phyloP scores from a whole-genome alignment of 805 yeast genomes.

The Lipomyces lipofer region DNA sequence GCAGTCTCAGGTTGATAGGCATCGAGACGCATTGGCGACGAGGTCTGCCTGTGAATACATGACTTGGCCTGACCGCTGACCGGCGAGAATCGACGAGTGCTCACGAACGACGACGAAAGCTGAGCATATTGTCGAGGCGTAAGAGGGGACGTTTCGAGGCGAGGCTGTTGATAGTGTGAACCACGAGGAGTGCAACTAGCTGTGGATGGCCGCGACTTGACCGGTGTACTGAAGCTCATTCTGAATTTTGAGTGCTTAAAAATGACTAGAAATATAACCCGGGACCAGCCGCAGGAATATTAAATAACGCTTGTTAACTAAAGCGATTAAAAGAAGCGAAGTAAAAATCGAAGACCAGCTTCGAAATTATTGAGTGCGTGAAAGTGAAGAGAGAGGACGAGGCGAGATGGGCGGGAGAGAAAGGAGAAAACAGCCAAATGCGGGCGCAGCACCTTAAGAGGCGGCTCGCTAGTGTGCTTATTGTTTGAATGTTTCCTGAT shows the following conservation, averaged over 20 bases:
- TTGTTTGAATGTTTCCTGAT: too few species aligned
- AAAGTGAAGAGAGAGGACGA: slow-evolving; percentile 1
- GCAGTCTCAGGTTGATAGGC: slow-evolving; percentile 46
- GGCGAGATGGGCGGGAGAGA: slow-evolving; percentile 1
- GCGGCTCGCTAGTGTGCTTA: too few species aligned
- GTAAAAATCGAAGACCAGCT: slow-evolving; percentile 27
- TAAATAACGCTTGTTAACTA: too few species aligned
- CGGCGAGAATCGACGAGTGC: slow-evolving; percentile 18
- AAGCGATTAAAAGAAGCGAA: slow-evolving; percentile 13
- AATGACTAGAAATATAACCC: background rate
- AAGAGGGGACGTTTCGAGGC: slow-evolving; percentile 30
- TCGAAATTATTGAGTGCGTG: slow-evolving; percentile 7
- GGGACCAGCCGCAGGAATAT: slow-evolving; percentile 23
- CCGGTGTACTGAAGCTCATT: slow-evolving; percentile 32
- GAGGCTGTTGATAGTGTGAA: slow-evolving; percentile 27
- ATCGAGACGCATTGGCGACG: slow-evolving; percentile 51
- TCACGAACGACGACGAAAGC: slow-evolving; percentile 10
- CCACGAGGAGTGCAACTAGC: slow-evolving; percentile 29
- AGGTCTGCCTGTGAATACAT: slow-evolving; percentile 25
- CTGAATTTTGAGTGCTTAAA: background rate
- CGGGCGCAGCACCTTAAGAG: too few species aligned
- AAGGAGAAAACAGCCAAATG: background rate
- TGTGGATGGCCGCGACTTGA: slow-evolving; percentile 28
- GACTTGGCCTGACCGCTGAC: slow-evolving; percentile 10
- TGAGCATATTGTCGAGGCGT: slow-evolving; percentile 22